Conservation (phyloP, 371 early-diverging fungal species). For the Mortierella sp. region DNA sequence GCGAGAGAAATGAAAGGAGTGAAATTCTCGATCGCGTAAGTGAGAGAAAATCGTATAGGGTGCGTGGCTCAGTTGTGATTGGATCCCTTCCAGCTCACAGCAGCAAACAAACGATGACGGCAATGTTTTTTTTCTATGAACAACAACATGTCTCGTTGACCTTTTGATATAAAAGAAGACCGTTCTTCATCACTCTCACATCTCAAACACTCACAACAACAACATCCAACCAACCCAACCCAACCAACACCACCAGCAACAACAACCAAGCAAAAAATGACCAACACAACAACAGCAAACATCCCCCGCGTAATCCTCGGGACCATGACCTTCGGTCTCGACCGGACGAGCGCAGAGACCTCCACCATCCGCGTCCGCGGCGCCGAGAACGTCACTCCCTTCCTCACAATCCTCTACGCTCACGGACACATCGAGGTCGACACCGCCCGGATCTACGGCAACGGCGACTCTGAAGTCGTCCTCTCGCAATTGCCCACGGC, state of each 20-base stretch:
- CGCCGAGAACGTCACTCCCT: not conserved
- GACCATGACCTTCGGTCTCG: slow-evolving; percentile 38
- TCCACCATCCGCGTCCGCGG: slow-evolving; percentile 9
- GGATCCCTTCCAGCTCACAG: no score
- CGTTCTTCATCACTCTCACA: no score
- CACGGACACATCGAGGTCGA: slow-evolving; percentile 21
- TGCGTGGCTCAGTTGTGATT: no score
- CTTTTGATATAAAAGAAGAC: no score
- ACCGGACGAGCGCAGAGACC: not conserved
- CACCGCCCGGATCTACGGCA: slow-evolving; percentile 20
- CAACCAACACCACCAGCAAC: not conserved
- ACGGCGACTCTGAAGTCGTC: slow-evolving; percentile 20
- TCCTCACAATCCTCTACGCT: slow-evolving; percentile 4
- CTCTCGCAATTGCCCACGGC: slow-evolving; percentile 3
- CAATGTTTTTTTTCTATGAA: no score
- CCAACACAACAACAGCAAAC: not conserved
- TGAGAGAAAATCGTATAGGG: no score
- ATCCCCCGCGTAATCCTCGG: slow-evolving; percentile 30
- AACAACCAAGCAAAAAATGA: not conserved
- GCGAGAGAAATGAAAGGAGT: no score
- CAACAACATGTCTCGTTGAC: no score
- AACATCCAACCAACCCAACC: not conserved
- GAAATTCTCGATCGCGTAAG: no score
- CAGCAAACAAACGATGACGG: no score
- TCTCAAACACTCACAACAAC: not conserved